Evolutionary conservation across 768 basidiomycete species (phyloP), one percentile per base, ranked within the genome.

Genomic region (Sarcomyxa edulis): DNA sequence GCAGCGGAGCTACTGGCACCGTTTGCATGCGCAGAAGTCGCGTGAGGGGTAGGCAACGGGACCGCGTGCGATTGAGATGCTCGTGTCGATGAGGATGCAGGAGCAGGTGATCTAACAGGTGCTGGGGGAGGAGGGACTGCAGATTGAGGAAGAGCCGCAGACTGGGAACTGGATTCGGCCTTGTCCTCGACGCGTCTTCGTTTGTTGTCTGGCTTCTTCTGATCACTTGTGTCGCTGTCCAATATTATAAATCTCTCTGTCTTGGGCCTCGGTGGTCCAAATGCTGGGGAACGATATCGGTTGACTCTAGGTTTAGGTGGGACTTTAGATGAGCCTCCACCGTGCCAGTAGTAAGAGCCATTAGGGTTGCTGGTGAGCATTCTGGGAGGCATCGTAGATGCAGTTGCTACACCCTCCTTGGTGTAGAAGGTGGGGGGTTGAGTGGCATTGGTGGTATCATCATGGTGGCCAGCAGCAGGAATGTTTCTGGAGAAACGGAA

Each of bases 271-370:
- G 76, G 65, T 15, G 78, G 66, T 4, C 79, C 76, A 51, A 89
- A 87, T 4, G 78, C 81, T 32, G 85, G 84, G 7, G 84, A 85
- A 36, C 75, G 71, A 52, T 78, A 84, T 29, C 84, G 78, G 54
- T 84, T 87, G 32, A 74, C 73, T 37, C 59, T 52, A 25, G 55
- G 65, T 16, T 49, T 38, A n/a, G n/a, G n/a, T n/a, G n/a, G 14
- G 68, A 62, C 48, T 72, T 78, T 9, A 24, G 86, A 77, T 48
- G 82, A 86, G 29, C 85, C 84, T 22, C 66, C 81, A n/a, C 86
- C 87, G 47, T 79, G 72, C 81, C 81, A 87, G 33, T 70, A 69
- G 57, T 83, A 83, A 23, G 62, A 52, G 15, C 86, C 86, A 52
- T 89, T 90, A 0, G 86, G 86, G 49, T 90, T 90, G 52, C 64